Base-by-base conservation (phyloP, 306 rosid species). In the Boehmeria nivea region DNA sequence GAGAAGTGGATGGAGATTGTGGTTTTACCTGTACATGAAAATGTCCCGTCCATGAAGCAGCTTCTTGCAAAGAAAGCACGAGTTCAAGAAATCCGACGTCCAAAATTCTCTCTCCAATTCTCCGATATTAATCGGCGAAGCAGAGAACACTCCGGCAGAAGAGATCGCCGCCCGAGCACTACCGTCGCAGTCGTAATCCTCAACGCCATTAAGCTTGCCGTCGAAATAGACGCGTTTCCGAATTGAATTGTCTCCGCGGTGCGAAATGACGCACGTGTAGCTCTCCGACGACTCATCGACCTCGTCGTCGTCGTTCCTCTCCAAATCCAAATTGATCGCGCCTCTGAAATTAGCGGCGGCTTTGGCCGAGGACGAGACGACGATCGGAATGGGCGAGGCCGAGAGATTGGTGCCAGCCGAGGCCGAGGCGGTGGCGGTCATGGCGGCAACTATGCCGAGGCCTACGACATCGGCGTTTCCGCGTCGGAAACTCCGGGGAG, bases 11-110 rank as follows among this genome's bases (percentile, higher is more conserved):
- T 31, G 36, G 36, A 31, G 36, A 2, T 31, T 31, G 36, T 31
- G 36, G 34, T 31, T 16, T 18, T 81, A 81, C 94, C 94, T 84
- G 85, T 84, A 84, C 76, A 84, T 84, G 86, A 84, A 84, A 54
- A 84, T 84, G 74, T 84, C 94, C 18, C 76, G 68, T 18, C 94
- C 94, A 28, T 74, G 85, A 71, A 81, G 94, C 52, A 63, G 73
- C 65, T 81, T 81, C 49, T 65, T 37, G 70, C 94, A 84, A 39
- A 85, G 88, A 54, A 50, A 74, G 62, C 94, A 85, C 63, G 71
- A 68, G 38, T 49, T 77, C 42, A 81, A 76, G 68, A 85, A 85
- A 50, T 81, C 76, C 9, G 72, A 36, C 11, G 70, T 51, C 72
- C 66, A 63, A 68, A 73, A 49, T 21, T 65, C 76, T 53, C 44